phyloP scores from a whole-genome alignment of 805 yeast species.

The Hanseniaspora thailandica region DNA sequence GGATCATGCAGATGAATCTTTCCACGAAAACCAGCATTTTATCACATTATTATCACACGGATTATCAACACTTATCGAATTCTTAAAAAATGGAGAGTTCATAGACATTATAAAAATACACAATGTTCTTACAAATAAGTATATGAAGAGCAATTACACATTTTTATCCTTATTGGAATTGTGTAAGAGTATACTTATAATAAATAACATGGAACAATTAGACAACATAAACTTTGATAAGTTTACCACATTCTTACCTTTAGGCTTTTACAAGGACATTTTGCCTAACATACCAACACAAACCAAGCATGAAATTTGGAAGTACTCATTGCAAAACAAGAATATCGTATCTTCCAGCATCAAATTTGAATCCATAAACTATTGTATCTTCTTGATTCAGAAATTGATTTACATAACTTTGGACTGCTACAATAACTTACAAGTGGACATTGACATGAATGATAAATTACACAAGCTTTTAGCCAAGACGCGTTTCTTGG shows the following conservation, averaged over 20 bases:
- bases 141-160: constrained; percentile 9
- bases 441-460: neutral
- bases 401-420: neutral
- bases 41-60: constrained; percentile 12
- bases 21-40: constrained; percentile 19
- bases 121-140: constrained; percentile 1
- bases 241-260: constrained; percentile 10
- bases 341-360: neutral
- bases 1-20: constrained; percentile 27
- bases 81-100: neutral
- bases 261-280: constrained; percentile 4
- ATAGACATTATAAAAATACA: constrained; percentile 8
- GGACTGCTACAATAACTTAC: constrained; percentile 10
- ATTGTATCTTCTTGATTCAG: constrained; percentile 4
- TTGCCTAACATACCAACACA: constrained; percentile 6
- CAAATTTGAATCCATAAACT: neutral
- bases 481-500: neutral
- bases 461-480: neutral
- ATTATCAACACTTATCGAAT: neutral
- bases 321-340: neutral
- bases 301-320: constrained; percentile 12
- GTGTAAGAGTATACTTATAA: neutral
- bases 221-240: constrained; percentile 6
- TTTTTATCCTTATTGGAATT: constrained; percentile 2
- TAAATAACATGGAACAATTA: constrained; percentile 5